These are phyloP conservation scores for Lojkania enalia DNA, from an alignment of 2,329 filamentous ascomycete genomes.

Conservation along the genomic window DNA sequence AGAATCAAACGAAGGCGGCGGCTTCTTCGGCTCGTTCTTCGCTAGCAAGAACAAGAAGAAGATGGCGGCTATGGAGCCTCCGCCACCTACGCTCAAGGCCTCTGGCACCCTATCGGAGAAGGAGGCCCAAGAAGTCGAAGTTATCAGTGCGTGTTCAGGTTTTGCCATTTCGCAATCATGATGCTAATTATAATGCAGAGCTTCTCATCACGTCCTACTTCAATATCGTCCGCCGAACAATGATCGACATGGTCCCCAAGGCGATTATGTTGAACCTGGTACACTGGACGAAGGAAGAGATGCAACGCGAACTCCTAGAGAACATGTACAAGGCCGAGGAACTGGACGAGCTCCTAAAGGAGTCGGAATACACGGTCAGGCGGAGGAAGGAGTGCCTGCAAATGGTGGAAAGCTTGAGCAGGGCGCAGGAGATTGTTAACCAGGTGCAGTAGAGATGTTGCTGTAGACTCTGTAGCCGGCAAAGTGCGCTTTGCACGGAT, in stretches of 20 bases:
- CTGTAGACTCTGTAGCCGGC: no score
- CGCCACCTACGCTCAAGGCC: slow-evolving; percentile 89
- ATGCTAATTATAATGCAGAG: slow-evolving; percentile 58
- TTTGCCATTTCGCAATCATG: neutral
- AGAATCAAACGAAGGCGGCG: slow-evolving; percentile 62
- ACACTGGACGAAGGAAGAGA: slow-evolving; percentile 95
- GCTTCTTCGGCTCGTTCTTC: slow-evolving; percentile 99
- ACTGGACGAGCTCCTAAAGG: slow-evolving; percentile 92
- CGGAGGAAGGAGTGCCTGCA: slow-evolving; percentile 97
- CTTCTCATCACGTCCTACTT: slow-evolving; percentile 95
- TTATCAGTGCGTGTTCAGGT: slow-evolving; percentile 83
- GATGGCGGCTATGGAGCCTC: slow-evolving; percentile 98
- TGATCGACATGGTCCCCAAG: slow-evolving; percentile 99
- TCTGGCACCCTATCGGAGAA: slow-evolving; percentile 92
- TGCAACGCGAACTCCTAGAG: slow-evolving; percentile 95
- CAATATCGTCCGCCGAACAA: slow-evolving; percentile 96
- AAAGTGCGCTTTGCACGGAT: no score
- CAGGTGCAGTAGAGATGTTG: slow-evolving; percentile 57
- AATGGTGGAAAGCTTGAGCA: slow-evolving; percentile 92
- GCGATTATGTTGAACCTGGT: slow-evolving; percentile 98
- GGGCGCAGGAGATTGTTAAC: slow-evolving; percentile 95
- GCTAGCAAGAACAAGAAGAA: slow-evolving; percentile 99
- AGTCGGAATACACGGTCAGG: slow-evolving; percentile 94
- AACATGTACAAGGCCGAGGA: slow-evolving; percentile 95
- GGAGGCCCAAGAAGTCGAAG: slow-evolving; percentile 93